phyloP scores from a whole-genome alignment of 306 rosid species.

The Nissolia schottii region DNA sequence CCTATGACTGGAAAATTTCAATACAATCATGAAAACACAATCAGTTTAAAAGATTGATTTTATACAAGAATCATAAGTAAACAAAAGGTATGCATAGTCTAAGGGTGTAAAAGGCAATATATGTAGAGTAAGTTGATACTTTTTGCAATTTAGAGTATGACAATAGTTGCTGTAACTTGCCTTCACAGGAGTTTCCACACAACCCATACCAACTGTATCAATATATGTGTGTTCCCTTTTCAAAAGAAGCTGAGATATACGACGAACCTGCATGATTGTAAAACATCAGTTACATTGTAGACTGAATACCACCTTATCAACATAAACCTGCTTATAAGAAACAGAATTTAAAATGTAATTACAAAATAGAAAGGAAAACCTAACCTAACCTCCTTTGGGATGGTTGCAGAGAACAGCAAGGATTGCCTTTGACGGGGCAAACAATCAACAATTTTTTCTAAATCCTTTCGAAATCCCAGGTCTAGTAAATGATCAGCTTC shows the following conservation, averaged over 20 bases:
- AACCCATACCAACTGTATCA: slow-evolving; percentile 87
- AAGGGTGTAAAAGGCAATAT: background rate
- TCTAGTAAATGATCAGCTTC: slow-evolving; percentile 90
- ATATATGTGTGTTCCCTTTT: slow-evolving; percentile 75
- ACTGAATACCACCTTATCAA: slow-evolving; percentile 18
- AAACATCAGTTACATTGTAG: slow-evolving; percentile 16
- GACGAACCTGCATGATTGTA: slow-evolving; percentile 63
- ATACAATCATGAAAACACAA: slow-evolving; percentile 6
- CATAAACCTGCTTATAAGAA: slow-evolving; percentile 4
- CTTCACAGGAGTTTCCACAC: slow-evolving; percentile 75
- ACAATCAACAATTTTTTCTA: slow-evolving; percentile 92
- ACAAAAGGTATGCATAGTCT: background rate
- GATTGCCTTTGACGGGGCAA: slow-evolving; percentile 89
- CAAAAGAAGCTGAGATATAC: slow-evolving; percentile 88
- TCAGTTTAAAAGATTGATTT: slow-evolving; percentile 8
- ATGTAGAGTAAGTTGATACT: background rate
- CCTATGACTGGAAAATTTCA: background rate
- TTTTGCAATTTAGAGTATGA: background rate
- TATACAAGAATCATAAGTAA: background rate
- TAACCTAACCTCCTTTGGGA: slow-evolving; percentile 83
- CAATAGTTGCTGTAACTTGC: slow-evolving; percentile 35
- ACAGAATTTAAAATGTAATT: background rate
- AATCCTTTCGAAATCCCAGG: slow-evolving; percentile 86
- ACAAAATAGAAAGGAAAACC: slow-evolving; percentile 12
- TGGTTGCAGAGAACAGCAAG: slow-evolving; percentile 78